These are phyloP conservation scores for Anisodus tanguticus DNA, from an alignment of 257 asterid genomes.

Conservation along the genomic window DNA sequence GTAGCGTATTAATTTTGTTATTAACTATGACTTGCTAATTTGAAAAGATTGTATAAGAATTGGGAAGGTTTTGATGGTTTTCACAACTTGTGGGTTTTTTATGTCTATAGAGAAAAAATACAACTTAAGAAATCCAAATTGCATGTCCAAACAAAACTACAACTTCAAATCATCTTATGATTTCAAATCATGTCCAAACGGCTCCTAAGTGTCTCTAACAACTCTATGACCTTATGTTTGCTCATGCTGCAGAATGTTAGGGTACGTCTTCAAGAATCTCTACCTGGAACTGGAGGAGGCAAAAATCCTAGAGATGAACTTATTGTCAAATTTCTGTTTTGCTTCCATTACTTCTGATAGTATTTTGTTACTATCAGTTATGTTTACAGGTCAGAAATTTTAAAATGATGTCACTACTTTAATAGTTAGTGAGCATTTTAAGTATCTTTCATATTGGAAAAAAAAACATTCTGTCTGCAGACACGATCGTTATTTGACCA, in stretches of 20 bases:
- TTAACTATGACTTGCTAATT: no score
- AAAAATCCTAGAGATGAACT: conserved; percentile 72
- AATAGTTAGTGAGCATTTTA: conserved; percentile 21
- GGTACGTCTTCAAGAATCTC: conserved; percentile 74
- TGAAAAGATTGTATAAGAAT: no score
- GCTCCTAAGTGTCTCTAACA: neutral
- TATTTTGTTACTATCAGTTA: conserved; percentile 72
- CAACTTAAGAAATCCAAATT: no score
- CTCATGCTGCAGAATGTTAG: conserved; percentile 69
- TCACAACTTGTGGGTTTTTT: no score
- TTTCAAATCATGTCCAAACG: no score
- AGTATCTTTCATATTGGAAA: conserved; percentile 31
- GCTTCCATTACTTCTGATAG: conserved; percentile 65
- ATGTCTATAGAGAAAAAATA: no score
- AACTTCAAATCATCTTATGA: no score
- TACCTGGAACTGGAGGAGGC: conserved; percentile 95
- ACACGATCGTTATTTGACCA: conserved; percentile 76
- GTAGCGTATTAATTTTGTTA: no score
- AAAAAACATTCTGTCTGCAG: conserved; percentile 50
- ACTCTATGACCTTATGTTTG: conserved; percentile 25
- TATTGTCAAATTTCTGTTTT: conserved; percentile 69
- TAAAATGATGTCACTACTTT: conserved; percentile 29
- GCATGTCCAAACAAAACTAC: no score
- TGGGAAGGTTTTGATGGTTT: no score
- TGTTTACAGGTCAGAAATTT: conserved; percentile 58